Conservation (phyloP, 2,329 filamentous ascomycete species). For the Colletotrichum lupini region DNA sequence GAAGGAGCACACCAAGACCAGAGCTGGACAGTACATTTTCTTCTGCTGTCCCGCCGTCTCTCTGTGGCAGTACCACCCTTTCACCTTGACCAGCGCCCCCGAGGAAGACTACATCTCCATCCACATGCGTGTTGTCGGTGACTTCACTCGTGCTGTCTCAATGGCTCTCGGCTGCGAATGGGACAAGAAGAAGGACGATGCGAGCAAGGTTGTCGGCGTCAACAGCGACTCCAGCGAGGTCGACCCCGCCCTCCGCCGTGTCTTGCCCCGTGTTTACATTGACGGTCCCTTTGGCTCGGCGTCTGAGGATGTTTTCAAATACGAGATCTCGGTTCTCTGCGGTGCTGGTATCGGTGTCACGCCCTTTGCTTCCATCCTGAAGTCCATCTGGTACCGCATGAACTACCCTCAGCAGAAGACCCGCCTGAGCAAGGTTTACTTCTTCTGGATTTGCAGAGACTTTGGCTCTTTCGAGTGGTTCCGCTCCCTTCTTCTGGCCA, state of each 20-base stretch:
- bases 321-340: constrained; percentile 82
- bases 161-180: constrained; percentile 81
- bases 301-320: constrained; percentile 91
- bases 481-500: constrained; percentile 82
- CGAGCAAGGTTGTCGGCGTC: constrained; percentile 77
- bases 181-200: constrained; percentile 65
- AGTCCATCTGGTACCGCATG: constrained; percentile 94
- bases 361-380: constrained; percentile 88
- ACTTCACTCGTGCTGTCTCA: constrained; percentile 80
- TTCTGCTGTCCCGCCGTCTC: constrained; percentile 88
- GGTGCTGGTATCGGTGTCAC: constrained; percentile 88
- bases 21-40: constrained; percentile 89
- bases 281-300: constrained; percentile 89
- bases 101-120: constrained; percentile 93
- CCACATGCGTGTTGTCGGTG: constrained; percentile 84
- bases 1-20: constrained; percentile 86
- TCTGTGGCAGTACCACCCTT: constrained; percentile 89
- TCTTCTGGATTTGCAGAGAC: constrained; percentile 92
- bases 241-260: constrained; percentile 76
- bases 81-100: constrained; percentile 86
- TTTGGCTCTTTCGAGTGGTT: constrained; percentile 94
- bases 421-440: constrained; percentile 86
- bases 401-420: constrained; percentile 87
- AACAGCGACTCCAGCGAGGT: constrained; percentile 69
- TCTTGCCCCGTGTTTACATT: constrained; percentile 83